A percentile compares a stretch with the other conserved stretches of the same genome.
Evolutionary conservation across 2,329 filamentous ascomycete genomes (phyloP).

Genomic region (Sclerotinia subarctica): DNA sequence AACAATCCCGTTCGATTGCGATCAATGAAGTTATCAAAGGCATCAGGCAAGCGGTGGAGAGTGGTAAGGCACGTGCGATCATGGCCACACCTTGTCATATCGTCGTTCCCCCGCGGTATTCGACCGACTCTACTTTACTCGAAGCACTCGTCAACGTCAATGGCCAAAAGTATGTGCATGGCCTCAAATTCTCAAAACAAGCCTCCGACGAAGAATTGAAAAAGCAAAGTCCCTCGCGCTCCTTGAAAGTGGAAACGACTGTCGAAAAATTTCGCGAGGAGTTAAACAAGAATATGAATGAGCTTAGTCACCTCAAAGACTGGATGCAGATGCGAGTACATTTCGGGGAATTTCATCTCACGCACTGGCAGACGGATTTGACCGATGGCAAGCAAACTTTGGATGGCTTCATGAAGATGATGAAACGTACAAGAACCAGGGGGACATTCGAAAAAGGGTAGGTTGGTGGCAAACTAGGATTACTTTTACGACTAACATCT

Average conservation of each 20-base stretch:
- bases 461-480: conserved; percentile 20
- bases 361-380: conserved; percentile 28
- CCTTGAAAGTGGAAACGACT: not conserved
- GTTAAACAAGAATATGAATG: conserved; percentile 24
- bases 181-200: not conserved
- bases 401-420: conserved; percentile 32
- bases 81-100: conserved; percentile 30
- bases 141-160: not conserved
- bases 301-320: conserved; percentile 29
- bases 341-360: conserved; percentile 34
- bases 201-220: not conserved
- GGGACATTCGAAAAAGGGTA: conserved; percentile 35
- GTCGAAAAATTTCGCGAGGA: conserved; percentile 22
- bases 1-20: not conserved
- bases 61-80: conserved; percentile 26
- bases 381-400: conserved; percentile 23
- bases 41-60: conserved; percentile 29
- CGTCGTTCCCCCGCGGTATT: conserved; percentile 28
- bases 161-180: not conserved
- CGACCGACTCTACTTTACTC: conserved; percentile 3
- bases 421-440: conserved; percentile 28
- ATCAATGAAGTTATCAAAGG: conserved; percentile 25
- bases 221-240: not conserved
- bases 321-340: conserved; percentile 38
- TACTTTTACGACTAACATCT: not conserved